Percentiles rank a stretch among this genome's conserved stretches.
Evolutionary conservation across 1,284 basidiomycete species (phyloP).

Genomic region (Irpex sp.): DNA sequence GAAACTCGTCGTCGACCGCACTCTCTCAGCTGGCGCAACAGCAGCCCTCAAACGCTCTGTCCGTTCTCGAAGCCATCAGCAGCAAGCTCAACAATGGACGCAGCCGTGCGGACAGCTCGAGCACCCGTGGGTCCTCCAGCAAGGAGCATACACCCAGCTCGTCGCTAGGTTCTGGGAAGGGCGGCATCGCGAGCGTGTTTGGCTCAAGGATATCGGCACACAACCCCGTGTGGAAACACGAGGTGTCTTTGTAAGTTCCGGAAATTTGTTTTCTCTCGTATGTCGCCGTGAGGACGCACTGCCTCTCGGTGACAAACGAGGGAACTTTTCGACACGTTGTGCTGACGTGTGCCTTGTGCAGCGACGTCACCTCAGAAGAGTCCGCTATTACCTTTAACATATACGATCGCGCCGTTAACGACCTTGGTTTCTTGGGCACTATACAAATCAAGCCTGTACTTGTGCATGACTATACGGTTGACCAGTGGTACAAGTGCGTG

Average conservation of each 20-base stretch:
- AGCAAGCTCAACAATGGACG: constrained; percentile 48
- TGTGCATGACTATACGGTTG: constrained; percentile 89
- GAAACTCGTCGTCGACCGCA: constrained; percentile 57
- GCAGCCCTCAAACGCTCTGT: constrained; percentile 1
- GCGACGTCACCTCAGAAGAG: constrained; percentile 92
- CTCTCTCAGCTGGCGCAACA: constrained; percentile 34
- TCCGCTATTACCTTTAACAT: constrained; percentile 89
- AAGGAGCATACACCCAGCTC: constrained; percentile 34
- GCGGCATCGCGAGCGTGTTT: constrained; percentile 47
- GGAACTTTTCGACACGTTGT: constrained; percentile 8
- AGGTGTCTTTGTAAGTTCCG: constrained; percentile 87
- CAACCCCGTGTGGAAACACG: constrained; percentile 98
- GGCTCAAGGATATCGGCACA: constrained; percentile 60
- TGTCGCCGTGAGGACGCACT: constrained; percentile 4
- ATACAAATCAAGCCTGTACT: constrained; percentile 90
- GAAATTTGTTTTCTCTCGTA: constrained; percentile 4
- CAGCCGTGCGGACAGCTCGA: constrained; percentile 18
- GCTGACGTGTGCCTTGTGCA: constrained; percentile 31
- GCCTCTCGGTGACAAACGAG: too few relatives aligned
- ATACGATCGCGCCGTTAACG: constrained; percentile 83
- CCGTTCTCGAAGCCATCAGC: constrained; percentile 65
- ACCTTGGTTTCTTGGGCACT: constrained; percentile 89
- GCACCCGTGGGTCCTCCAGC: constrained; percentile 25
- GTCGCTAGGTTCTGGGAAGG: constrained; percentile 34
- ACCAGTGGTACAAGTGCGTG: constrained; percentile 94